Base-by-base conservation (phyloP, 2,329 filamentous ascomycete genomes). In the Sporothrix dimorphospora region DNA sequence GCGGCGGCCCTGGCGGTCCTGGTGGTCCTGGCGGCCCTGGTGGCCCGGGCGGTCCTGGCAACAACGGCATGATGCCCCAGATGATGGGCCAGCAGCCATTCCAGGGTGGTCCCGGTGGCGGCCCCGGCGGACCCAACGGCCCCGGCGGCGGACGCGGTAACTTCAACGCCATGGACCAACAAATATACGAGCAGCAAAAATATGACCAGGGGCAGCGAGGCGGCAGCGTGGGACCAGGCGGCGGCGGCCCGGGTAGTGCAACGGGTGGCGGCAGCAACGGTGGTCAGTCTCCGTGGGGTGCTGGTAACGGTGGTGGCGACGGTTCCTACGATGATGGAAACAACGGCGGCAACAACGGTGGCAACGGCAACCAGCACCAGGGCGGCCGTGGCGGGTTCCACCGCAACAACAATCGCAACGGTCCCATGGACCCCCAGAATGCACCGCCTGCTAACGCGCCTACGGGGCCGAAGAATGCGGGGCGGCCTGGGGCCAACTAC, bases 381-480 rank as follows among this genome's bases (percentile, higher is more conserved):
- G 82, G 79, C 19, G 80, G 80, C 77, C 79, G 79, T 24, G 78
- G 79, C 67, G 81, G 80, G 49, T 78, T 79, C 66, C 78, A 80
- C 67, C 79, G 72, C 71, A 69, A 59, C 67, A 72, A 72, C 73
- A 38, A 34, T 42, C 27, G 40, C 63, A 47, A 68, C 79, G 82
- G 53, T 79, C 82, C 85, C 0, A 78, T 81, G 30, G 86, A 88
- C 73, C 87, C 87, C 1, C 83, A 81, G 71, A 88, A 88, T 75
- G 89, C 83, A 8, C 89, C 90, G 16, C 93, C 93, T 24, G 91
- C 92, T 5, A 94, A 94, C 79, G 93, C 96, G 6, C 96, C 96
- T 0, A 99, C 96, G 0, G 96, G 96, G 0, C 96, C 96, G 4
- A 97, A 97, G 86, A 99, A 98, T 78, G 94, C 94, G 0, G 94